These are phyloP conservation scores for Orbilia brochopaga DNA, from an alignment of 2,329 filamentous ascomycete genomes.

Conservation along the genomic window DNA sequence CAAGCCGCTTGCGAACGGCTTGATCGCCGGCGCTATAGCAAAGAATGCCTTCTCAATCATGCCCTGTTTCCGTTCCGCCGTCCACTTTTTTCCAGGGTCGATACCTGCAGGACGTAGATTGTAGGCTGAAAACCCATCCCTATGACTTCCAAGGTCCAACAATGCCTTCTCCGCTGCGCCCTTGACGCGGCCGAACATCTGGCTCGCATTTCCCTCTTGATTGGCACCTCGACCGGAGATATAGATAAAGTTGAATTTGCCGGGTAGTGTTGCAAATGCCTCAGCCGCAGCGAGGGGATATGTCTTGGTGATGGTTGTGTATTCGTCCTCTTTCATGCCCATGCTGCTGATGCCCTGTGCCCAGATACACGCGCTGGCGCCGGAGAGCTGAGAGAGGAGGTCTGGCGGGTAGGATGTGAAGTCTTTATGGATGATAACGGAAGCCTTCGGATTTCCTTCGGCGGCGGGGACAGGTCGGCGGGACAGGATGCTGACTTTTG, in stretches of 20 bases:
- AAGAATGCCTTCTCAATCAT: constrained; percentile 56
- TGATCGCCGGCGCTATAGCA: constrained; percentile 56
- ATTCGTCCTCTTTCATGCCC: constrained; percentile 61
- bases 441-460: constrained; percentile 67
- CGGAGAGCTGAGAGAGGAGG: constrained; percentile 67
- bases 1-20: constrained; percentile 55
- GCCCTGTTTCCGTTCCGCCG: constrained; percentile 33
- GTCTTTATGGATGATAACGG: constrained; percentile 72
- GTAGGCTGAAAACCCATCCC: constrained; percentile 63
- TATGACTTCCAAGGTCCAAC: constrained; percentile 62
- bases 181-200: constrained; percentile 69
- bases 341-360: constrained; percentile 61
- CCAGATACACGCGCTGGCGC: constrained; percentile 74
- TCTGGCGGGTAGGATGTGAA: constrained; percentile 67
- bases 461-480: constrained; percentile 70
- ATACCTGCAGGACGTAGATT: constrained; percentile 68
- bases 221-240: constrained; percentile 67
- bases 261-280: constrained; percentile 64
- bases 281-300: constrained; percentile 70
- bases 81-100: constrained; percentile 59
- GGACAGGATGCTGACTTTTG: constrained; percentile 71
- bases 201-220: constrained; percentile 61
- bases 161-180: constrained; percentile 70
- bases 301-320: constrained; percentile 71
- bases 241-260: constrained; percentile 72